Percentiles rank a stretch among this genome's conserved stretches.
Evolutionary conservation across 129 eudicot species (phyloP).

Genomic region (Flaveria trinervia): DNA sequence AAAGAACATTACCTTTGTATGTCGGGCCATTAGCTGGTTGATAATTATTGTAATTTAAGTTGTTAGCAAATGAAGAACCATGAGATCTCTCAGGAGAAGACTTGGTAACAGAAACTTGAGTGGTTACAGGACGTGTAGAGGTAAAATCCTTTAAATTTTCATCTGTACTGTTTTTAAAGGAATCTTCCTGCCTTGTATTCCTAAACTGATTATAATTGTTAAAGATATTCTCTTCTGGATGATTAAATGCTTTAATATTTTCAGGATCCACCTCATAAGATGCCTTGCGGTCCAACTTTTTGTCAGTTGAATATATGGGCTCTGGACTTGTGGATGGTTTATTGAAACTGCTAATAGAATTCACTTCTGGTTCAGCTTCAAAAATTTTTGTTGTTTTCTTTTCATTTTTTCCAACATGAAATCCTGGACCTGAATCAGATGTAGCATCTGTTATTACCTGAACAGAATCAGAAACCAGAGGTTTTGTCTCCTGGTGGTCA

Average conservation of each 20-base stretch:
- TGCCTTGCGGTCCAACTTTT: slow-evolving; percentile 27
- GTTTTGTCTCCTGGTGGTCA: slow-evolving; percentile 41
- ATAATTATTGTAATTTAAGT: slow-evolving; percentile 8
- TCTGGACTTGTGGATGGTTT: slow-evolving; percentile 30
- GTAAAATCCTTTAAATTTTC: slow-evolving; percentile 39
- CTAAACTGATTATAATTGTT: slow-evolving; percentile 34
- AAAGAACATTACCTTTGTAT: slow-evolving; percentile 24
- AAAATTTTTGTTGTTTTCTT: slow-evolving; percentile 26
- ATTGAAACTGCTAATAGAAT: slow-evolving; percentile 30
- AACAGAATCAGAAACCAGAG: slow-evolving; percentile 48
- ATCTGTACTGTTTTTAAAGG: slow-evolving; percentile 35
- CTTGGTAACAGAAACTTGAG: slow-evolving; percentile 37
- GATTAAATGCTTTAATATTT: slow-evolving; percentile 15
- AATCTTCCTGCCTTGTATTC: slow-evolving; percentile 31
- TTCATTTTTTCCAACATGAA: slow-evolving; percentile 37
- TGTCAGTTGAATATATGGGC: slow-evolving; percentile 29
- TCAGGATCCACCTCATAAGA: slow-evolving; percentile 34
- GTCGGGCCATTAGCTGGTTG: slow-evolving; percentile 31
- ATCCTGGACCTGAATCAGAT: slow-evolving; percentile 39
- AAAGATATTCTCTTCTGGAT: slow-evolving; percentile 25
- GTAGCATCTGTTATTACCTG: slow-evolving; percentile 35
- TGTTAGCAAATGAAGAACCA: neutral
- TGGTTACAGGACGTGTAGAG: slow-evolving; percentile 31
- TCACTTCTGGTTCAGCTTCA: slow-evolving; percentile 36
- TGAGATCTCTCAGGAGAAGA: slow-evolving; percentile 22